A percentile compares a stretch with the other conserved stretches of the same genome.
Evolutionary conservation across 164 flowering plant species (phyloP).

Genomic region (Vitis amurensis): DNA sequence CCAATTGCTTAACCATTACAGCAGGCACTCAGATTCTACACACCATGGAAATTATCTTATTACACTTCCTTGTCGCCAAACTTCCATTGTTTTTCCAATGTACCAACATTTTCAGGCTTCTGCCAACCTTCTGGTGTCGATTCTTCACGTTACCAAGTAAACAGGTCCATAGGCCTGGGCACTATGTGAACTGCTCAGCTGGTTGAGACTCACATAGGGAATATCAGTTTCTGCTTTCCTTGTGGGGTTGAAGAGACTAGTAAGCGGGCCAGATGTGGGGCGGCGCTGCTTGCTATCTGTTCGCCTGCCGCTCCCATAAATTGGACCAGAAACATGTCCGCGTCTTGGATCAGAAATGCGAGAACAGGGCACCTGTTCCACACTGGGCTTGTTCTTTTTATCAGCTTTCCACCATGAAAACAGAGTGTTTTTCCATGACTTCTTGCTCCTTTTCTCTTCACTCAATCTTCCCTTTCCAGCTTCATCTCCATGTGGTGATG

Average conservation of each 20-base stretch:
- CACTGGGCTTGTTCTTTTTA: slow-evolving; percentile 27
- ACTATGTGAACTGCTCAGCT: slow-evolving; percentile 23
- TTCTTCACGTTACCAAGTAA: slow-evolving; percentile 45
- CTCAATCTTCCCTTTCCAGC: slow-evolving; percentile 3
- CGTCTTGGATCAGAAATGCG: slow-evolving; percentile 20
- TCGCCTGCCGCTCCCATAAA: slow-evolving; percentile 19
- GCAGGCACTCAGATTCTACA: too few relatives aligned
- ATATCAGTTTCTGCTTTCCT: slow-evolving; percentile 28
- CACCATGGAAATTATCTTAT: too few relatives aligned
- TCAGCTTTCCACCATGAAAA: slow-evolving; percentile 52
- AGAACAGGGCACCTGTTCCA: slow-evolving; percentile 2
- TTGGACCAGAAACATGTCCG: slow-evolving; percentile 43
- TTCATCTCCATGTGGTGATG: slow-evolving; percentile 6
- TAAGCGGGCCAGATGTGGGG: slow-evolving; percentile 42
- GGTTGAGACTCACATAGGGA: slow-evolving; percentile 43
- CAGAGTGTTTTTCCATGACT: slow-evolving; percentile 47
- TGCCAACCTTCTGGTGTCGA: too few relatives aligned
- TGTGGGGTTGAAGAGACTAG: slow-evolving; percentile 28
- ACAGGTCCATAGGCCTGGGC: slow-evolving; percentile 51
- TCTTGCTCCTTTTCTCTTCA: slow-evolving; percentile 34
- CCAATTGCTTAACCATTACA: too few relatives aligned
- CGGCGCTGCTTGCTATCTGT: slow-evolving; percentile 15
- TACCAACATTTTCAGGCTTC: background rate
- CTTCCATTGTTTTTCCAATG: background rate
- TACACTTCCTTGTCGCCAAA: background rate